Evolutionary conservation across 2,329 filamentous ascomycete species (phyloP).

Genomic region (Xylaria sp.): DNA sequence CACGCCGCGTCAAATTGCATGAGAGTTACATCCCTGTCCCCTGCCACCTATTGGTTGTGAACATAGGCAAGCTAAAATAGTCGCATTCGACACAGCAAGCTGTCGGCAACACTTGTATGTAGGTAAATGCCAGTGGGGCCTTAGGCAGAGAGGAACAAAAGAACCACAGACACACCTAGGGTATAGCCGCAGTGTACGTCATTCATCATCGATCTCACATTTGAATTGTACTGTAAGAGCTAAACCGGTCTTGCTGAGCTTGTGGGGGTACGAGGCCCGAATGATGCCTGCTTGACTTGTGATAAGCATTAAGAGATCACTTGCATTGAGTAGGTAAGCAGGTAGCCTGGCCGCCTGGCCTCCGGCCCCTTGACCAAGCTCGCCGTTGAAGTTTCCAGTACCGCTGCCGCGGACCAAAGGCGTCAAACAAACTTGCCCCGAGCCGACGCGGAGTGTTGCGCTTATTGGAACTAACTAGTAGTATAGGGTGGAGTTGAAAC

Average conservation of each 20-base stretch:
- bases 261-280: conserved; percentile 15
- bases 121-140: conserved; percentile 36
- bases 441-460: conserved; percentile 36
- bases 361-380: conserved; percentile 1
- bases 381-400: conserved; percentile 11
- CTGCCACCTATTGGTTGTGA: conserved; percentile 48
- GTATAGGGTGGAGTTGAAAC: conserved; percentile 23
- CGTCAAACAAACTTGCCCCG: conserved; percentile 26
- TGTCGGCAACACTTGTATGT: conserved; percentile 43
- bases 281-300: conserved; percentile 12
- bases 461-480: conserved; percentile 21
- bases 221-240: conserved; percentile 14
- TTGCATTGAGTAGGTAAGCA: background rate
- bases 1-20: conserved; percentile 53
- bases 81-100: conserved; percentile 43
- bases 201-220: conserved; percentile 19
- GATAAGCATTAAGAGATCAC: conserved; percentile 18
- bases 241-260: conserved; percentile 4
- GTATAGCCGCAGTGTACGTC: conserved; percentile 24
- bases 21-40: conserved; percentile 47
- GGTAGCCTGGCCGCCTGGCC: background rate
- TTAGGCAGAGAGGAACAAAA: conserved; percentile 36
- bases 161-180: conserved; percentile 12
- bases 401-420: conserved; percentile 14
- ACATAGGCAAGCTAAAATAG: conserved; percentile 44